Percentiles rank a stretch among this genome's conserved stretches.
Evolutionary conservation across 2,329 filamentous ascomycete genomes (phyloP).

Genomic region (Colletotrichum sp.): DNA sequence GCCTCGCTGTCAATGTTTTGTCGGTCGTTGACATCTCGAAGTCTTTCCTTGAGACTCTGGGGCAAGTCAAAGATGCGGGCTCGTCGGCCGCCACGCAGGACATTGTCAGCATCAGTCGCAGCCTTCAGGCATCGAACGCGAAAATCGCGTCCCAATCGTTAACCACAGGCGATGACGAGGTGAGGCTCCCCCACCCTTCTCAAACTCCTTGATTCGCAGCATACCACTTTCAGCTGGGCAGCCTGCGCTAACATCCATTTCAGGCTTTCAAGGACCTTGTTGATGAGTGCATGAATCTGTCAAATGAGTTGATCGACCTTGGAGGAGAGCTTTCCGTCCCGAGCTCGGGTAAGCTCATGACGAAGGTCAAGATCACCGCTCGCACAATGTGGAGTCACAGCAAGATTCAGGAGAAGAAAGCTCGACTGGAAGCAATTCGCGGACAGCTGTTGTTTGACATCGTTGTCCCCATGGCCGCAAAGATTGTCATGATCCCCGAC

Average conservation of each 20-base stretch:
- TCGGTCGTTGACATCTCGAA: background rate
- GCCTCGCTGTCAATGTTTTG: background rate
- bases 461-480: background rate
- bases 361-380: accelerated
- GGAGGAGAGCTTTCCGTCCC: too few relatives aligned
- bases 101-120: background rate
- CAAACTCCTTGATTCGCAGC: too few relatives aligned
- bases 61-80: background rate
- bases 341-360: accelerated
- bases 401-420: background rate
- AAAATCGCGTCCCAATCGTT: too few relatives aligned
- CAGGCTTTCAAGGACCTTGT: too few relatives aligned
- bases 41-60: background rate
- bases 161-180: too few relatives aligned
- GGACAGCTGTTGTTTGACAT: background rate
- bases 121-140: background rate
- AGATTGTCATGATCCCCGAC: too few relatives aligned
- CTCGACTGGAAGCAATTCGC: accelerated
- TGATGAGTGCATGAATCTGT: too few relatives aligned
- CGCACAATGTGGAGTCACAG: background rate
- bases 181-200: too few relatives aligned
- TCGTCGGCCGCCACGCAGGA: background rate
- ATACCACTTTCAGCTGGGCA: too few relatives aligned
- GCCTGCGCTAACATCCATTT: too few relatives aligned
- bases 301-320: too few relatives aligned